phyloP scores from a whole-genome alignment of 306 rosid species.

The Prunus mongolica region DNA sequence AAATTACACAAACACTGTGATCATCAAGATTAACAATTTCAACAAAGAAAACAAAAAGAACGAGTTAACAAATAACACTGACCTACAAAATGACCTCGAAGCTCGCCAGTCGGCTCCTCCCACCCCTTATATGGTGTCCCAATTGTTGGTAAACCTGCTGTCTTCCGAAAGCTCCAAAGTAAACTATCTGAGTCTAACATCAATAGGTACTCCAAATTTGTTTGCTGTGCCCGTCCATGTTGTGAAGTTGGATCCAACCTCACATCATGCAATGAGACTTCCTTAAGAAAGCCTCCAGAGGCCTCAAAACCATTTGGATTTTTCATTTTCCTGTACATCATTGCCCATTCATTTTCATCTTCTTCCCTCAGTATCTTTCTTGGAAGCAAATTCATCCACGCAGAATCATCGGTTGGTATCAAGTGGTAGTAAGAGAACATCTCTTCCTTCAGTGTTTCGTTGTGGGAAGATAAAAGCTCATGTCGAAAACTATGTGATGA shows the following conservation, averaged over 20 bases:
- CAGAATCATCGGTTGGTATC: conserved; percentile 72
- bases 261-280: conserved; percentile 65
- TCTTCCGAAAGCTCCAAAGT: conserved; percentile 78
- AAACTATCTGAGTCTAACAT: conserved; percentile 70
- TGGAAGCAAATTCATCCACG: conserved; percentile 62
- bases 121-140: conserved; percentile 63
- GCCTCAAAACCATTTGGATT: conserved; percentile 20
- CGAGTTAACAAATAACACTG: not conserved
- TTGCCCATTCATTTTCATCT: conserved; percentile 48
- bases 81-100: conserved; percentile 96
- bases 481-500: conserved; percentile 51
- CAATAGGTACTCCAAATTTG: conserved; percentile 74
- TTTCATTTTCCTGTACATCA: conserved; percentile 59
- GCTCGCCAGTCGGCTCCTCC: conserved; percentile 54
- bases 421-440: conserved; percentile 56
- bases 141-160: conserved; percentile 69
- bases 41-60: not conserved
- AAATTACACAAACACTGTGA: not conserved
- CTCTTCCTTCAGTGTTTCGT: conserved; percentile 55
- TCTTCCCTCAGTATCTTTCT: conserved; percentile 54
- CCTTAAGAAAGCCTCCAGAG: conserved; percentile 53
- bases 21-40: not conserved
- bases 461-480: conserved; percentile 40
- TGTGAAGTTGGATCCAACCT: conserved; percentile 46
- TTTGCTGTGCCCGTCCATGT: conserved; percentile 59